These are phyloP conservation scores for Lactarius evosmus DNA, from an alignment of 768 basidiomycete species.

Conservation along the genomic window DNA sequence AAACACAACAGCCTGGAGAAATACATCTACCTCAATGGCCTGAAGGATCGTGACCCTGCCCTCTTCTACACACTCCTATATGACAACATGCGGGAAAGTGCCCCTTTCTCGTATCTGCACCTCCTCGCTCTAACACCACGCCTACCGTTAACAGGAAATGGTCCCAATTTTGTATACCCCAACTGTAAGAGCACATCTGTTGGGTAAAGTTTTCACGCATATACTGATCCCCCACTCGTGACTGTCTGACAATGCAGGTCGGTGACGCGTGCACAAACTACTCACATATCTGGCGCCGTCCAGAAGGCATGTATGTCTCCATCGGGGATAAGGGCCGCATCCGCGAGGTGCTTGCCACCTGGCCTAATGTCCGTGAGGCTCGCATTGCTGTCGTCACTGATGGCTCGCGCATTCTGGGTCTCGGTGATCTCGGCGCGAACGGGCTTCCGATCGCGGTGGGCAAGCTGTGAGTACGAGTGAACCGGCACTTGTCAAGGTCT, in stretches of 20 bases:
- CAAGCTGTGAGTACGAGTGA: conserved; percentile 52
- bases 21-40: conserved; percentile 76
- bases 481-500: not conserved
- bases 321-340: conserved; percentile 84
- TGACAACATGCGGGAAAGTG: conserved; percentile 61
- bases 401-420: conserved; percentile 85
- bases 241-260: conserved; percentile 36
- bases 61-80: conserved; percentile 80
- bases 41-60: conserved; percentile 67
- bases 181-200: conserved; percentile 83
- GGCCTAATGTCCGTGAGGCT: conserved; percentile 69
- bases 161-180: conserved; percentile 88
- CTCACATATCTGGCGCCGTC: conserved; percentile 29
- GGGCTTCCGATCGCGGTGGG: conserved; percentile 88
- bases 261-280: conserved; percentile 28
- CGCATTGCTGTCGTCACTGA: conserved; percentile 92
- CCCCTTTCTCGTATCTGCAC: not conserved
- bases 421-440: conserved; percentile 80
- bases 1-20: conserved; percentile 75
- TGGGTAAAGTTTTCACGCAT: conserved; percentile 74
- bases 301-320: conserved; percentile 53
- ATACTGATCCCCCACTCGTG: conserved; percentile 65
- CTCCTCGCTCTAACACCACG: not conserved
- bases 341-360: conserved; percentile 62
- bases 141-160: conserved; percentile 41